Percentiles rank a stretch among this genome's conserved stretches.
Evolutionary conservation across 768 basidiomycete species (phyloP).

Genomic region (Hortiboletus campestris): DNA sequence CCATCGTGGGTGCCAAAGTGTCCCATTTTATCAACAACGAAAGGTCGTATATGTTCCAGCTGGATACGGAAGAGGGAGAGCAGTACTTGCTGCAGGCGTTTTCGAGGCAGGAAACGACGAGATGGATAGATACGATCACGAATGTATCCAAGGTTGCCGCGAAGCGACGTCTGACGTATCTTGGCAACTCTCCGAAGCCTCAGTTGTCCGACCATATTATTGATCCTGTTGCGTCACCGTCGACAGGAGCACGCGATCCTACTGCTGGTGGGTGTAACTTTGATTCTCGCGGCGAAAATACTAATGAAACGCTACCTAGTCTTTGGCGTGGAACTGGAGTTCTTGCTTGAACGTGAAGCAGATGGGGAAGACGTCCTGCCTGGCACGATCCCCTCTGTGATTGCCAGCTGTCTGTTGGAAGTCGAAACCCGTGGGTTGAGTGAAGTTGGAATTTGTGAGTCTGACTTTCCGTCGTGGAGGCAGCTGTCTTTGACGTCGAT

Average conservation of each 20-base stretch:
- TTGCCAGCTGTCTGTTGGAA: constrained; percentile 64
- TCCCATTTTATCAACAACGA: constrained; percentile 75
- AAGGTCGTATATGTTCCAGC: constrained; percentile 77
- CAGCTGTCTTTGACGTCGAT: neutral
- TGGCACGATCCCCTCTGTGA: constrained; percentile 62
- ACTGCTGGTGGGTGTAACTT: constrained; percentile 54
- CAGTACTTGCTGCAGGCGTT: constrained; percentile 77
- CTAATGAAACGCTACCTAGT: constrained; percentile 37
- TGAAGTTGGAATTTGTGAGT: constrained; percentile 83
- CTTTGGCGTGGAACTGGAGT: constrained; percentile 75
- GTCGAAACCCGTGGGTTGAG: constrained; percentile 73
- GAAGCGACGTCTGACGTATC: constrained; percentile 76
- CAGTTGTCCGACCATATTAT: constrained; percentile 74
- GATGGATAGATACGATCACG: constrained; percentile 75
- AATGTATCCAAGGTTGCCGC: constrained; percentile 71
- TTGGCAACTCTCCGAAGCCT: constrained; percentile 73
- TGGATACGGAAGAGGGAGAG: constrained; percentile 86
- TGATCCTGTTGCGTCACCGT: constrained; percentile 44
- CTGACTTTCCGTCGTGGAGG: neutral
- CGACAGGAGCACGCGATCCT: constrained; percentile 62
- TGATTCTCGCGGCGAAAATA: neutral
- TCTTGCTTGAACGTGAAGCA: constrained; percentile 65
- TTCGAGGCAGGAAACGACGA: constrained; percentile 66
- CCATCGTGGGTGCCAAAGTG: constrained; percentile 68
- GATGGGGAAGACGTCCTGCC: constrained; percentile 45